Evolutionary conservation across 768 basidiomycete species (phyloP).

Genomic region (Leccinellum albellum): DNA sequence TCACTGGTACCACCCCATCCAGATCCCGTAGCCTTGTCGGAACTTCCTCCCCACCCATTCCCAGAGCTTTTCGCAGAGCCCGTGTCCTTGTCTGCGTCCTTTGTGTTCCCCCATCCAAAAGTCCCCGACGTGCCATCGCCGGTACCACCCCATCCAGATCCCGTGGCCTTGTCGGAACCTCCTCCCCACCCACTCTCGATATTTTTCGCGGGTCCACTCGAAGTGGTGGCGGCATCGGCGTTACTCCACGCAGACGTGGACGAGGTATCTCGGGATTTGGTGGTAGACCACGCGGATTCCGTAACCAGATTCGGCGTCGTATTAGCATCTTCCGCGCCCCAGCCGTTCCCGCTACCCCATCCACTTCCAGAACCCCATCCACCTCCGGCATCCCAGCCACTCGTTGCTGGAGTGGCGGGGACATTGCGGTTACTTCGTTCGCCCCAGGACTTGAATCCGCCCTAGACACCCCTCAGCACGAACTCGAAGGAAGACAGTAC

Average conservation of each 20-base stretch:
- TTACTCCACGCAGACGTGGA: not conserved
- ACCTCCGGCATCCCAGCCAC: not conserved
- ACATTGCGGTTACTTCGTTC: not conserved
- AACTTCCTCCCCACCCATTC: not conserved
- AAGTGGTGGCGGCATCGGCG: not conserved
- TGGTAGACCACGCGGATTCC: not conserved
- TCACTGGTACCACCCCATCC: constrained; percentile 1
- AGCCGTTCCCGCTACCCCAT: constrained; percentile 10
- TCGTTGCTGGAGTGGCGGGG: not conserved
- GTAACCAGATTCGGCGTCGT: constrained; percentile 4
- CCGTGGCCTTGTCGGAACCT: not conserved
- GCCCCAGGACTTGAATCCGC: constrained; percentile 6
- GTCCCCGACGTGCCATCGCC: not conserved
- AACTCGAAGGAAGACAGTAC: not conserved
- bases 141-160: not conserved
- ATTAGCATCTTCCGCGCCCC: constrained; percentile 1
- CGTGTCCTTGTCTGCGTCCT: not conserved
- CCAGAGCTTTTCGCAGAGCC: not conserved
- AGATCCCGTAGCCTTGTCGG: not conserved
- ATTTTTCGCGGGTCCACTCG: not conserved
- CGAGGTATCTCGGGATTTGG: not conserved
- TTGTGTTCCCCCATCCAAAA: not conserved
- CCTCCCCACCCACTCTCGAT: not conserved
- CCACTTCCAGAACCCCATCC: constrained; percentile 10
- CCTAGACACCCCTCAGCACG: constrained; percentile 2